Conservation (phyloP, 108 stramenopile genomes). For the Nitzschia sp. region DNA sequence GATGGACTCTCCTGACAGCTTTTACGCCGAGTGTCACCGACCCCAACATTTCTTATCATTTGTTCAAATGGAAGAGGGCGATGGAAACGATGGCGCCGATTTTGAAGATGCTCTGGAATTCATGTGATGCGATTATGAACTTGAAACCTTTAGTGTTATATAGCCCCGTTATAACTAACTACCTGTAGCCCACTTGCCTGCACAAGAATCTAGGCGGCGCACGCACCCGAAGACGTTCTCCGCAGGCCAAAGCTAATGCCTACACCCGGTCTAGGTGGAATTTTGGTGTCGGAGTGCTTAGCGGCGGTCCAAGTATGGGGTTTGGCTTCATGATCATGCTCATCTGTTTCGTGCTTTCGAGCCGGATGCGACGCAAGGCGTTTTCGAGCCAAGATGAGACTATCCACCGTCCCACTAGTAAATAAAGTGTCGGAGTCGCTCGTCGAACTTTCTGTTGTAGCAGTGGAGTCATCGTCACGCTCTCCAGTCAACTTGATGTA, state of each 20-base stretch:
- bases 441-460: not conserved
- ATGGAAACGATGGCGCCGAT: constrained; percentile 83
- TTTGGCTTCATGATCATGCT: not conserved
- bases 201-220: constrained; percentile 1
- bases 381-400: constrained; percentile 19
- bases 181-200: not conserved
- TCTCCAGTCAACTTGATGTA: not conserved
- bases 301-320: not conserved
- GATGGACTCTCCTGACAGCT: constrained; percentile 88
- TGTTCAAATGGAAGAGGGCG: constrained; percentile 93
- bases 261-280: not conserved
- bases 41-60: constrained; percentile 99
- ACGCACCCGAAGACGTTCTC: not conserved
- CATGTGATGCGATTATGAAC: not conserved
- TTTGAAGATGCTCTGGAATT: constrained; percentile 86
- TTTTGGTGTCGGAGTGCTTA: not conserved
- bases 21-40: constrained; percentile 96
- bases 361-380: not conserved
- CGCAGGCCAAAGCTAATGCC: not conserved
- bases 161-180: not conserved
- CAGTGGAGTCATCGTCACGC: not conserved
- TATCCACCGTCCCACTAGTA: constrained; percentile 6
- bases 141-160: not conserved
- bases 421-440: not conserved
- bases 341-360: not conserved